A percentile compares a stretch with the other conserved stretches of the same genome.
These are phyloP conservation scores for Ascochyta clinopodiicola DNA, from an alignment of 2,329 filamentous ascomycete genomes.

Conservation along the genomic window DNA sequence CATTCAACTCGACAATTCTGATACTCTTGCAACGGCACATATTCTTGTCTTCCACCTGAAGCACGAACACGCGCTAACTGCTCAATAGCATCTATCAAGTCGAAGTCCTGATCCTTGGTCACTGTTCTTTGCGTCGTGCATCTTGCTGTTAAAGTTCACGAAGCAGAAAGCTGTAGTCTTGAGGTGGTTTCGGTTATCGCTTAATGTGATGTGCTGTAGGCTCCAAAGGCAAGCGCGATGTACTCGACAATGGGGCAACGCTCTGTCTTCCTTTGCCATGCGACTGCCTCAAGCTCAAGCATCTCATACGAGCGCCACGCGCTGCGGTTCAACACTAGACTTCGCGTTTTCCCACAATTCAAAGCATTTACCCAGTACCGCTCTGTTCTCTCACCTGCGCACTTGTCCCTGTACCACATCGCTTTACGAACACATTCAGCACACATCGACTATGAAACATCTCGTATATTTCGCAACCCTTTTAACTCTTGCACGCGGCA, in stretches of 20 bases:
- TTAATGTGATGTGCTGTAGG: background rate
- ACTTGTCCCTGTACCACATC: slow-evolving; percentile 6
- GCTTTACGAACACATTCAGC: slow-evolving; percentile 7
- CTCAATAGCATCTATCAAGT: background rate
- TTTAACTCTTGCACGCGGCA: slow-evolving; percentile 25
- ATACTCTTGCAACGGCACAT: slow-evolving; percentile 18
- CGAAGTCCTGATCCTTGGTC: background rate
- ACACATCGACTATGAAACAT: slow-evolving; percentile 30
- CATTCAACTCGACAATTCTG: slow-evolving; percentile 48
- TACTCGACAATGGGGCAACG: background rate
- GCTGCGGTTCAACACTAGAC: background rate
- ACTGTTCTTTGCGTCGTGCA: slow-evolving; percentile 16
- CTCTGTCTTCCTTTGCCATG: background rate
- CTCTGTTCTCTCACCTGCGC: background rate
- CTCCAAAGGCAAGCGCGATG: background rate
- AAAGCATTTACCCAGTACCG: background rate
- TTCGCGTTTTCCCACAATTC: background rate
- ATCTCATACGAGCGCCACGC: background rate
- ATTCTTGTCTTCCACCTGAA: background rate
- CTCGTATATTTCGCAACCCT: slow-evolving; percentile 22
- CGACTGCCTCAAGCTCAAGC: background rate
- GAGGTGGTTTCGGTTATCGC: background rate
- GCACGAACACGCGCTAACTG: slow-evolving; percentile 3
- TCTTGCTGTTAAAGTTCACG: background rate
- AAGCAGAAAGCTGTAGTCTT: slow-evolving; percentile 7